phyloP scores from a whole-genome alignment of 2,329 filamentous ascomycete genomes.

The Camillea tinctor region DNA sequence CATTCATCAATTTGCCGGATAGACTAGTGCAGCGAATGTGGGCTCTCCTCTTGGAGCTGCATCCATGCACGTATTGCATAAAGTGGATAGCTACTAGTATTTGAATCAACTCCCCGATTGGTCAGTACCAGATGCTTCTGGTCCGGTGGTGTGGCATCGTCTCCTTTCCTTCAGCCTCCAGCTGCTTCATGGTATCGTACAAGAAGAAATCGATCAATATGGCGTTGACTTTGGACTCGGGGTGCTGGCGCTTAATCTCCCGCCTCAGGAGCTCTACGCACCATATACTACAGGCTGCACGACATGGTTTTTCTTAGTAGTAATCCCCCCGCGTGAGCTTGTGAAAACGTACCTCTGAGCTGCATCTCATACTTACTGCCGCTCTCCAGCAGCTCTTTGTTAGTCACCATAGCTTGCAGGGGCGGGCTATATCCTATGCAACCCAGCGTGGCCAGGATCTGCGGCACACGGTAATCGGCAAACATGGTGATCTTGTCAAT shows the following conservation, averaged over 20 bases:
- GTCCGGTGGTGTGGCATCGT: conserved; percentile 82
- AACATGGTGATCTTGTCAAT: conserved; percentile 98
- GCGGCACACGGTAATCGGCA: conserved; percentile 94
- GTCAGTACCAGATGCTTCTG: conserved; percentile 89
- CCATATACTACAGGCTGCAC: conserved; percentile 84
- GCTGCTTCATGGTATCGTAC: conserved; percentile 89
- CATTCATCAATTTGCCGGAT: not conserved
- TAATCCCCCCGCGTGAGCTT: not conserved
- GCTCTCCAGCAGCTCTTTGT: conserved; percentile 62
- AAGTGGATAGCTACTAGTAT: conserved; percentile 2
- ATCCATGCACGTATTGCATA: no score
- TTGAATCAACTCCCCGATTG: conserved; percentile 3
- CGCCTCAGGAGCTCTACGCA: conserved; percentile 84
- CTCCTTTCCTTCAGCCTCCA: conserved; percentile 63
- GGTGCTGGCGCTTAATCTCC: conserved; percentile 74
- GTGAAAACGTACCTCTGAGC: conserved; percentile 62
- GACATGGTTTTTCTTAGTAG: not conserved
- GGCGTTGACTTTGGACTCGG: conserved; percentile 74
- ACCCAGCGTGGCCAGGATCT: conserved; percentile 81
- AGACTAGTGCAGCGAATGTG: not conserved
- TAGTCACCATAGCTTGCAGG: conserved; percentile 68
- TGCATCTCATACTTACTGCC: conserved; percentile 83
- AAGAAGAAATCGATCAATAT: conserved; percentile 96
- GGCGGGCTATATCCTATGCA: conserved; percentile 83
- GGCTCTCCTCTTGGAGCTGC: not conserved